Base-by-base conservation (phyloP, 352 stramenopile species). In the Phytophthora sojae region DNA sequence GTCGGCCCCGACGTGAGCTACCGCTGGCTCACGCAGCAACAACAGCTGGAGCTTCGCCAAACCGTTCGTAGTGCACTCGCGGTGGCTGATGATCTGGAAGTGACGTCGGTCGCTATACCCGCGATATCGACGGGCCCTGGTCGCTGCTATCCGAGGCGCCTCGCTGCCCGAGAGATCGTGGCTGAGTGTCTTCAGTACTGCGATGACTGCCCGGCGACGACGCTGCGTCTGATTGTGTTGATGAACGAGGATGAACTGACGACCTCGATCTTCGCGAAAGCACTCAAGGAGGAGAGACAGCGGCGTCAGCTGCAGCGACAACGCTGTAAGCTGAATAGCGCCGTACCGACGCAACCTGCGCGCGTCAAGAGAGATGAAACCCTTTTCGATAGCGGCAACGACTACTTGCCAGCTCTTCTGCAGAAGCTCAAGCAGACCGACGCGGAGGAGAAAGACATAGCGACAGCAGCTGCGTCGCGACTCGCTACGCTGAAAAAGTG, bases 91-190 rank as follows among this genome's bases (percentile, higher is more conserved):
- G 29, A 52, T 14, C 53, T 85, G 2, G 32, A 45, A 9, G 35
- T 83, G 7, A 44, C 49, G 35, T 85, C 80, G 6, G 51, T 87
- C 19, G 64, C 67, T 14, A 76, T 87, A 5, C 77, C 80, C 3
- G 76, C 67, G 14, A 79, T 87, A 47, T 85, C 77, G 15, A 76
- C 74, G 8, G 80, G 80, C 0, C 57, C 69, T 17, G 81, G 75
- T 64, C 59, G 75, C 44, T 30, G 26, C 26, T 87, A 87, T 57
- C 79, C 79, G 11, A 73, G 68, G 9, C 71, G 75, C n/a, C 62
- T 83, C 6, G 79, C 64, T 26, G 74, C 79, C 14, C 51, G 29
- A 30, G 76, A 83, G 50, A 85, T 87, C 47, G 66, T 83, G 5
- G 25, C 44, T 0, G 79, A 83, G 49, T 76, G 55, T 42, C 35